Conservation (phyloP, 805 yeast species). For the Maudiozyma pseudohumilis region DNA sequence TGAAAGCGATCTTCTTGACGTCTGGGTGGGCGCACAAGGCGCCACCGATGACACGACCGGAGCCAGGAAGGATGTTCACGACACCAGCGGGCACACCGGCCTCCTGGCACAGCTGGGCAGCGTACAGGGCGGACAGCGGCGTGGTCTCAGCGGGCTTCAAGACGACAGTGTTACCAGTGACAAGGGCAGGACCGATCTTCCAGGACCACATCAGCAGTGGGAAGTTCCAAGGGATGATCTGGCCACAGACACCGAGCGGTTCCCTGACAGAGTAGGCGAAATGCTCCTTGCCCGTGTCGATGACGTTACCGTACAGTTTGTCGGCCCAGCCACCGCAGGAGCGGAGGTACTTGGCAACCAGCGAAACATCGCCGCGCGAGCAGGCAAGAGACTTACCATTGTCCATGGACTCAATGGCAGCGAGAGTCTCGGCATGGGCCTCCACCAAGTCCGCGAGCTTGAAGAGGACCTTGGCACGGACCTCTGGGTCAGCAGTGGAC, state of each 20-base stretch:
- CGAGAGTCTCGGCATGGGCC: constrained; percentile 56
- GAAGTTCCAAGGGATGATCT: constrained; percentile 95
- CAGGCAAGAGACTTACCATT: constrained; percentile 75
- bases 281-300: constrained; percentile 66
- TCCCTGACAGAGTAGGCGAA: constrained; percentile 76
- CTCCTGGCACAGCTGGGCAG: constrained; percentile 57
- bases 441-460: constrained; percentile 76
- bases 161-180: constrained; percentile 82
- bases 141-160: constrained; percentile 89
- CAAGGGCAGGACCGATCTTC: constrained; percentile 90
- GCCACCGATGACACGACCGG: constrained; percentile 76
- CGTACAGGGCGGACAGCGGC: constrained; percentile 76
- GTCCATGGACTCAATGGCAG: constrained; percentile 76
- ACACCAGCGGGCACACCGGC: constrained; percentile 93
- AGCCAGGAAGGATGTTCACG: constrained; percentile 77
- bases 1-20: constrained; percentile 85
- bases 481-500: constrained; percentile 60
- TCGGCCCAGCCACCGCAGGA: constrained; percentile 90
- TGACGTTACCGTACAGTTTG: constrained; percentile 65
- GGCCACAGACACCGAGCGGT: constrained; percentile 93
- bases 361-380: constrained; percentile 66
- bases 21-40: constrained; percentile 69
- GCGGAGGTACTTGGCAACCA: constrained; percentile 60
- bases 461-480: constrained; percentile 51
- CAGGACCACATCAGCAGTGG: constrained; percentile 89